A percentile compares a stretch with the other conserved stretches of the same genome.
These are phyloP conservation scores for Phellopilus nigrolimitatus DNA, from an alignment of 1,284 basidiomycete genomes.

Conservation along the genomic window DNA sequence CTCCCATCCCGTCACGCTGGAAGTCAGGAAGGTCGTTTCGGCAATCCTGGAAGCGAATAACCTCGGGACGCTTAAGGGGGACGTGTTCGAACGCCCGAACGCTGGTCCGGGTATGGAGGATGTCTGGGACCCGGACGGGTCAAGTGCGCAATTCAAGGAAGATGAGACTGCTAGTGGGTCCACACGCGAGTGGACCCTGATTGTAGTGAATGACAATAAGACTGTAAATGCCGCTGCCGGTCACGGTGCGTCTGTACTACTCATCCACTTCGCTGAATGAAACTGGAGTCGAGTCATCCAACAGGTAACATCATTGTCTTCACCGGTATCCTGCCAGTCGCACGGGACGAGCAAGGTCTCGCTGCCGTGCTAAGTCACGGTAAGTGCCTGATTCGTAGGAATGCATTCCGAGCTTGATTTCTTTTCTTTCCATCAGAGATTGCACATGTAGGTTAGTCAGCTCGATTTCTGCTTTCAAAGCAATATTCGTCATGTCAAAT, in stretches of 20 bases:
- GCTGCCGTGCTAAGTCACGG: conserved; percentile 88
- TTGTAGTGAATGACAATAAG: conserved; percentile 75
- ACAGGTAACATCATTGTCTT: conserved; percentile 80
- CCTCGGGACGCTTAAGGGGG: conserved; percentile 54
- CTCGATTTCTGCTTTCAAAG: conserved; percentile 3
- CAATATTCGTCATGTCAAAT: conserved; percentile 1
- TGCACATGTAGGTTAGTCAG: conserved; percentile 67
- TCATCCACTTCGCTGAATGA: not conserved
- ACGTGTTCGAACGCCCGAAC: not conserved
- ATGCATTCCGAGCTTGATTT: not conserved
- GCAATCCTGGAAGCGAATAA: conserved; percentile 72
- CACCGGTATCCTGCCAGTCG: conserved; percentile 83
- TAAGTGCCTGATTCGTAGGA: conserved; percentile 24
- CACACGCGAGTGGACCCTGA: conserved; percentile 61
- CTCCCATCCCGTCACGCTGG: conserved; percentile 58
- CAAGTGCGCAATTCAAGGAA: conserved; percentile 25
- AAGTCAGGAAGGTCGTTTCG: conserved; percentile 66
- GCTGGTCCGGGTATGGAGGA: conserved; percentile 1
- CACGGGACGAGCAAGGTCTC: conserved; percentile 75
- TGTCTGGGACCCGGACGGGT: conserved; percentile 21
- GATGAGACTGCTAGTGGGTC: conserved; percentile 25
- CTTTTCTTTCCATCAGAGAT: conserved; percentile 52
- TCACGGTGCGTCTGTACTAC: conserved; percentile 48
- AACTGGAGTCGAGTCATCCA: conserved; percentile 18
- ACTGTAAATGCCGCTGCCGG: conserved; percentile 79